Evolutionary conservation across 768 basidiomycete genomes (phyloP).

Genomic region (Solioccasus polychromus): DNA sequence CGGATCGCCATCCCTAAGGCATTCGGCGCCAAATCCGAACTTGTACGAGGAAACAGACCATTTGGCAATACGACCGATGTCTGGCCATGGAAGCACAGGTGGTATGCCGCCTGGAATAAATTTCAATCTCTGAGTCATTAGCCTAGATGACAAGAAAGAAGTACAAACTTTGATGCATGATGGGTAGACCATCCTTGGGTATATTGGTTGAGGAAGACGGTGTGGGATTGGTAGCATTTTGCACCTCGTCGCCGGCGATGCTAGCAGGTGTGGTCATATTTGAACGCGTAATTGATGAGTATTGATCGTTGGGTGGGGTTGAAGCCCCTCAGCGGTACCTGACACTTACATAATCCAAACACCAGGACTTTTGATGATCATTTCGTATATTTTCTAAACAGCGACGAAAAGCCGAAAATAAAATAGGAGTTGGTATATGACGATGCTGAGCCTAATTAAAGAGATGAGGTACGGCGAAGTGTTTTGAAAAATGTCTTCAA

Average conservation of each 20-base stretch:
- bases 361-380: no score
- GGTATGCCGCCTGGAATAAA: constrained; percentile 34
- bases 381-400: no score
- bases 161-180: constrained; percentile 37
- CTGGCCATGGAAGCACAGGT: constrained; percentile 66
- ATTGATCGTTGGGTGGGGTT: no score
- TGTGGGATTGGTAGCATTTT: constrained; percentile 11
- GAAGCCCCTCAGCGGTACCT: no score
- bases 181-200: constrained; percentile 36
- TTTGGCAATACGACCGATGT: constrained; percentile 83
- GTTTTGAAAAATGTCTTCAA: no score
- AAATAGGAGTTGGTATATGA: no score
- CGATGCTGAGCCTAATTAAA: no score
- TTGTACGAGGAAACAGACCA: constrained; percentile 98
- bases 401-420: no score
- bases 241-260: constrained; percentile 12
- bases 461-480: no score
- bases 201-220: constrained; percentile 12
- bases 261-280: constrained; percentile 16
- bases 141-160: neutral
- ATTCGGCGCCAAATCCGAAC: constrained; percentile 94
- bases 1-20: constrained; percentile 82
- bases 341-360: no score
- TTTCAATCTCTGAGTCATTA: neutral
- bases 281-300: no score